Conservation (phyloP, 2,329 filamentous ascomycete genomes). For the Tolypocladium ophioglossoides region DNA sequence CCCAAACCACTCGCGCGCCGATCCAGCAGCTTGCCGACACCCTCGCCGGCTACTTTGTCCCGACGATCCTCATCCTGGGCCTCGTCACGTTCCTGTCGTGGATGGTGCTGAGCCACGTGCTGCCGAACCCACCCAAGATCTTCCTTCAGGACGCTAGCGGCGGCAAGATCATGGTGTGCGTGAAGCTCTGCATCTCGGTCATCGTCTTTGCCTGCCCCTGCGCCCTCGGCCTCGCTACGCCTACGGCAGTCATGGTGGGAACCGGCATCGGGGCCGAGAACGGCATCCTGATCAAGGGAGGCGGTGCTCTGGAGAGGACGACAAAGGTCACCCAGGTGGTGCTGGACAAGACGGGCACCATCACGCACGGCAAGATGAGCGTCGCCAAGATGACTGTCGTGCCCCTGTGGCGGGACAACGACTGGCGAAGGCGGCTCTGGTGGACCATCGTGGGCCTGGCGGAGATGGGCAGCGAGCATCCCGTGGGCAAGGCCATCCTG, state of each 20-base stretch:
- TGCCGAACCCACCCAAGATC: conserved; percentile 76
- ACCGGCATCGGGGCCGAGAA: conserved; percentile 94
- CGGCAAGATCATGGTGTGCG: conserved; percentile 89
- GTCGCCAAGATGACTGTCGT: conserved; percentile 64
- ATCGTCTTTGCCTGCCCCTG: conserved; percentile 98
- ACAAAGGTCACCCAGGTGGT: conserved; percentile 86
- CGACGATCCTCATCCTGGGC: conserved; percentile 75
- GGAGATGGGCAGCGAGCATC: conserved; percentile 92
- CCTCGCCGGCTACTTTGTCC: conserved; percentile 89
- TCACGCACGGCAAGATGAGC: conserved; percentile 92
- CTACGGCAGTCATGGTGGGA: conserved; percentile 97
- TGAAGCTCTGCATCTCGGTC: conserved; percentile 96
- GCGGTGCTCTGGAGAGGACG: conserved; percentile 79
- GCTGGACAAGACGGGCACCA: conserved; percentile 90
- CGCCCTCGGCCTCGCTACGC: conserved; percentile 88
- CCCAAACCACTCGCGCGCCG: conserved; percentile 85
- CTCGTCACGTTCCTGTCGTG: conserved; percentile 77
- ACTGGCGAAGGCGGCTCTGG: conserved; percentile 67
- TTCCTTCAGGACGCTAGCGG: conserved; percentile 74
- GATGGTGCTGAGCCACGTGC: conserved; percentile 88
- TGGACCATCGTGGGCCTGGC: conserved; percentile 95
- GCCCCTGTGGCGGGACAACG: conserved; percentile 56
- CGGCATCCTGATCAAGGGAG: conserved; percentile 95
- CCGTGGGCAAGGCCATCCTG: conserved; percentile 83
- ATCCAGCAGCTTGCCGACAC: conserved; percentile 89